Evolutionary conservation across 441 rosid genomes (phyloP).

Genomic region (Pelargonium myrrhifolium): DNA sequence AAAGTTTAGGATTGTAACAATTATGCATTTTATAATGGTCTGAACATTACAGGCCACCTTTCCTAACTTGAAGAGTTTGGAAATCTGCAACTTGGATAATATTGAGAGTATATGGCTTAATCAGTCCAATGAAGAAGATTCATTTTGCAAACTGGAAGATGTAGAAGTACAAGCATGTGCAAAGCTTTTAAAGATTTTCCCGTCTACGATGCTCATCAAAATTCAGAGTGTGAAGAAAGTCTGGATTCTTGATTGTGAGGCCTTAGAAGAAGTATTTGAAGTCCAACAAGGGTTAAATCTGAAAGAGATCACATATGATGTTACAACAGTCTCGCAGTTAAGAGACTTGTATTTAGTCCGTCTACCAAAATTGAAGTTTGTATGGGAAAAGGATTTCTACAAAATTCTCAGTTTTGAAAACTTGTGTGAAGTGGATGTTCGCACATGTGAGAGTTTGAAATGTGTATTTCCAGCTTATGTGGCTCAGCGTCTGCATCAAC

Average conservation of each 20-base stretch:
- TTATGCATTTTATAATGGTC: too few species aligned
- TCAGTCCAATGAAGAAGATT: background rate
- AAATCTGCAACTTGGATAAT: background rate
- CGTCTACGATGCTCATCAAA: too few species aligned
- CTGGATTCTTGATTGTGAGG: too few species aligned
- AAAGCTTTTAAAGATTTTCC: too few species aligned
- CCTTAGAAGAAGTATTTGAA: too few species aligned
- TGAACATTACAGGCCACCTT: background rate
- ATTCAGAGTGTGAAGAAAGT: too few species aligned
- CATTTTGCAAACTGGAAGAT: background rate
- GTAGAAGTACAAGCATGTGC: background rate
- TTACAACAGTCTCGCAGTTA: too few species aligned
- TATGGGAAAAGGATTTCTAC: background rate
- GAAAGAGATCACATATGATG: too few species aligned
- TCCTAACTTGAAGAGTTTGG: background rate
- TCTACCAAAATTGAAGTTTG: too few species aligned
- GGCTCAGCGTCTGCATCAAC: background rate
- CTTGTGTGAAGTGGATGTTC: background rate
- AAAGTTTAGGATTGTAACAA: too few species aligned
- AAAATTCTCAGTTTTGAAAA: background rate
- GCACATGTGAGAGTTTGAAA: background rate
- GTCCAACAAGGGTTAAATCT: too few species aligned
- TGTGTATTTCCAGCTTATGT: background rate
- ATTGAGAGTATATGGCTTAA: background rate
- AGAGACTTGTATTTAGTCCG: too few species aligned